These are phyloP conservation scores for Limnomonas spitsbergensis DNA, from an alignment of 139 green algal genomes.

Conservation along the genomic window DNA sequence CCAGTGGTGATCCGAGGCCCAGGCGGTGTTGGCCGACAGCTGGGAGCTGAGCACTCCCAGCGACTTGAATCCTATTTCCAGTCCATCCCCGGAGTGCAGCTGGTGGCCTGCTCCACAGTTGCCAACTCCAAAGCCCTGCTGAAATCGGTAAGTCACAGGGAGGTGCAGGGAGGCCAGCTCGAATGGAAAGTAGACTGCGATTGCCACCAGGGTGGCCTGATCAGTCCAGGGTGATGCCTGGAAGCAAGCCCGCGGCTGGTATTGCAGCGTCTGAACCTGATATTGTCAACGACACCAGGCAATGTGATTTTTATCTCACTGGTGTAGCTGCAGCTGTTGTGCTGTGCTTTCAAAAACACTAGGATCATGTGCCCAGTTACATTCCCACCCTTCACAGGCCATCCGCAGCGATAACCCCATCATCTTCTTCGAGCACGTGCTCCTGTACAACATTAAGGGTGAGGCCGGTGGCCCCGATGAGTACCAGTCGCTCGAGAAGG, in stretches of 20 bases:
- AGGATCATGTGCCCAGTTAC: no score
- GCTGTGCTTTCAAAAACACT: neutral
- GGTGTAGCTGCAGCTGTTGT: neutral
- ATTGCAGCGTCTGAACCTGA: no score
- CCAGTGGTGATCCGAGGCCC: conserved; percentile 45
- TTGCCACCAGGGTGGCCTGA: no score
- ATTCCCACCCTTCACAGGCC: conserved; percentile 34
- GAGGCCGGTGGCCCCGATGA: conserved; percentile 10
- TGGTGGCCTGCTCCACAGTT: conserved; percentile 86
- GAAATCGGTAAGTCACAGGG: conserved; percentile 68
- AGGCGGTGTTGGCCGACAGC: conserved; percentile 83
- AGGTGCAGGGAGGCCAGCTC: no score
- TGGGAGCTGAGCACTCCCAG: conserved; percentile 95
- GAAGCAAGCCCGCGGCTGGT: no score
- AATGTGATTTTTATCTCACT: no score
- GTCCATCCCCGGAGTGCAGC: conserved; percentile 91
- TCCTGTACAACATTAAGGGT: conserved; percentile 94
- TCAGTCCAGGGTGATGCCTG: no score
- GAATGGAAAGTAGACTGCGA: no score
- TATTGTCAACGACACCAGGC: no score
- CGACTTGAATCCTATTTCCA: conserved; percentile 96
- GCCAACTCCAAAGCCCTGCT: conserved; percentile 89
- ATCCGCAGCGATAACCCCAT: conserved; percentile 78
- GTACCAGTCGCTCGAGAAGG: conserved; percentile 35
- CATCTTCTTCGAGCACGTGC: conserved; percentile 97